Evolutionary conservation across 2,329 filamentous ascomycete genomes (phyloP).

Genomic region (Colletotrichum truncatum): DNA sequence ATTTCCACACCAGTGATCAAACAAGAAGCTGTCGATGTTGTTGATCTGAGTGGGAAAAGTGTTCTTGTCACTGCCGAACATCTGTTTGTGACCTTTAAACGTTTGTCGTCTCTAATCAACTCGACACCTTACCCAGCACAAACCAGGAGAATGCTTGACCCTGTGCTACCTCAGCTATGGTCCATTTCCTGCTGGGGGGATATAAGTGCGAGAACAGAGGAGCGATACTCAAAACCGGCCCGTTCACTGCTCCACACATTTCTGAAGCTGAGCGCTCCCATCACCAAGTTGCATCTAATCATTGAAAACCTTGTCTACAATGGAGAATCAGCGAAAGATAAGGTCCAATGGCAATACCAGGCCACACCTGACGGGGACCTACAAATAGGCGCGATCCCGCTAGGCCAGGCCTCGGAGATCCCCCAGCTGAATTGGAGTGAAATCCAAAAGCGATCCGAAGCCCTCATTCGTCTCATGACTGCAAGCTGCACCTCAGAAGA

Average conservation of each 20-base stretch:
- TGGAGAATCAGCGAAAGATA: constrained; percentile 49
- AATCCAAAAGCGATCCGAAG: constrained; percentile 57
- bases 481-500: constrained; percentile 63
- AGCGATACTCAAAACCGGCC: constrained; percentile 55
- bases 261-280: constrained; percentile 63
- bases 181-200: constrained; percentile 62
- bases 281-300: constrained; percentile 58
- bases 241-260: constrained; percentile 63
- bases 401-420: constrained; percentile 10
- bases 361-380: constrained; percentile 56
- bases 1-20: background rate
- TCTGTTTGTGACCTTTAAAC: constrained; percentile 60
- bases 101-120: constrained; percentile 64
- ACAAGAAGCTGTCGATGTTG: constrained; percentile 43
- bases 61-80: constrained; percentile 57
- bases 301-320: constrained; percentile 64
- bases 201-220: constrained; percentile 41
- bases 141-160: constrained; percentile 67
- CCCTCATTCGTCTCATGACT: constrained; percentile 59
- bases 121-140: constrained; percentile 75
- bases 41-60: constrained; percentile 54
- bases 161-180: constrained; percentile 71
- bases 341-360: constrained; percentile 62
- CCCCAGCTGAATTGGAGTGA: constrained; percentile 49
- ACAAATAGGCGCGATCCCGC: constrained; percentile 52